phyloP scores from a whole-genome alignment of 2,329 filamentous ascomycete species.

The Penicillium sp. region DNA sequence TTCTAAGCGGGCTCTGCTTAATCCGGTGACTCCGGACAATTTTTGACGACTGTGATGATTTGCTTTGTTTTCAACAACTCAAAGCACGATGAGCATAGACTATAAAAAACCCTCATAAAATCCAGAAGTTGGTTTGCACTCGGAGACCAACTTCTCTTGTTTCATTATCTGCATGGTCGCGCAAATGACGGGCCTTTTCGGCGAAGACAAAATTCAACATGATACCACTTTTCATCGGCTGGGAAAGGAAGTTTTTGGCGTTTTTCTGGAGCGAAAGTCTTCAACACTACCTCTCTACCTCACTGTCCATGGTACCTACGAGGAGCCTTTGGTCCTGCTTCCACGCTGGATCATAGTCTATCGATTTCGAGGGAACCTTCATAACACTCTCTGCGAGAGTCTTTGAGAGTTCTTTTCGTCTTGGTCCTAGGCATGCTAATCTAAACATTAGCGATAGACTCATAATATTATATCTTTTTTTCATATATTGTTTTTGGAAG shows the following conservation, averaged over 20 bases:
- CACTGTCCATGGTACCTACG: constrained; percentile 16
- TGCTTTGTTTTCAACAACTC: constrained; percentile 54
- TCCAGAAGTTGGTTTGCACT: constrained; percentile 16
- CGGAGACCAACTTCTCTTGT: constrained; percentile 29
- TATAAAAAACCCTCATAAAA: constrained; percentile 28
- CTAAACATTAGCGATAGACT: constrained; percentile 41
- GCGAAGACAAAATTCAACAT: constrained; percentile 50
- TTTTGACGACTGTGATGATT: constrained; percentile 48
- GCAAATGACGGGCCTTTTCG: constrained; percentile 36
- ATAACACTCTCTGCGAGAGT: constrained; percentile 8
- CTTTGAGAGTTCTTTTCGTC: constrained; percentile 5
- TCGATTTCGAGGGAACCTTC: constrained; percentile 8
- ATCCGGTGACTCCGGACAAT: constrained; percentile 23
- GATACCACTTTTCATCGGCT: constrained; percentile 48
- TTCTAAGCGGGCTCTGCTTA: constrained; percentile 61
- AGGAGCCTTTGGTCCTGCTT: constrained; percentile 6
- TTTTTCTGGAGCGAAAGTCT: constrained; percentile 44
- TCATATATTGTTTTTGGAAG: background rate
- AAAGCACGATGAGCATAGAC: constrained; percentile 46
- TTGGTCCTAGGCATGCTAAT: constrained; percentile 32
- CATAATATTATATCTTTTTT: constrained; percentile 19
- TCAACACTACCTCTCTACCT: constrained; percentile 38
- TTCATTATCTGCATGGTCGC: constrained; percentile 43
- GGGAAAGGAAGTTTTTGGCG: constrained; percentile 44
- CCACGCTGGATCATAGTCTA: constrained; percentile 5